A percentile compares a stretch with the other conserved stretches of the same genome.
These are phyloP conservation scores for Venturia oleaginea DNA, from an alignment of 2,329 filamentous ascomycete genomes.

Conservation along the genomic window DNA sequence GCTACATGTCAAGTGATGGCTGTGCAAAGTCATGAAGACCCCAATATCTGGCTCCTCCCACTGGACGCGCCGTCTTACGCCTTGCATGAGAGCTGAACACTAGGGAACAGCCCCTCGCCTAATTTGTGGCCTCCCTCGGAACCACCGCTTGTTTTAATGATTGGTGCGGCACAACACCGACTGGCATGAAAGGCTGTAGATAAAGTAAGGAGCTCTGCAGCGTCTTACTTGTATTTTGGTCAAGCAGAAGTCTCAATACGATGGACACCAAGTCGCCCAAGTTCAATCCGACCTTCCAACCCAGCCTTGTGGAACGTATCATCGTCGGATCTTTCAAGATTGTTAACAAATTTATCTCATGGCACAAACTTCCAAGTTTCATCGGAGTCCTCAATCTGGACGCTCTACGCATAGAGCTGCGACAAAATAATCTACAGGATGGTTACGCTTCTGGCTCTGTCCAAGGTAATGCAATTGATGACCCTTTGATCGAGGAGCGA, in stretches of 20 bases:
- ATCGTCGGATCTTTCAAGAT: slow-evolving; percentile 28
- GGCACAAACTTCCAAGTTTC: slow-evolving; percentile 35
- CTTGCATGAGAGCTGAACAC: neutral
- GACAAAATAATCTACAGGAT: slow-evolving; percentile 37
- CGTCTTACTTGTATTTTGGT: too few relatives aligned
- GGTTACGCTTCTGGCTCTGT: slow-evolving; percentile 29
- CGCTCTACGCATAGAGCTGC: slow-evolving; percentile 34
- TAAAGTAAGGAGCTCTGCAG: too few relatives aligned
- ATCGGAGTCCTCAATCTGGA: slow-evolving; percentile 35
- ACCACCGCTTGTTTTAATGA: neutral
- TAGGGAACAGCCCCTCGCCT: neutral
- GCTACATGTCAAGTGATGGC: too few relatives aligned
- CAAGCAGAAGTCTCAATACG: neutral
- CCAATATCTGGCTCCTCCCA: neutral
- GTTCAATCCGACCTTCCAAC: neutral
- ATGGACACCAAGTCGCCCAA: neutral
- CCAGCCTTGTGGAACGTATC: slow-evolving; percentile 17
- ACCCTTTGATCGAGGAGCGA: slow-evolving; percentile 25
- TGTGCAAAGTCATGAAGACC: too few relatives aligned
- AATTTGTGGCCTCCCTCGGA: neutral
- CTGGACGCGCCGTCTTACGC: neutral
- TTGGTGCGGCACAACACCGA: neutral
- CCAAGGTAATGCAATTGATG: slow-evolving; percentile 28
- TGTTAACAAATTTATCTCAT: slow-evolving; percentile 32
- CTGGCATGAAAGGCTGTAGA: too few relatives aligned